Evolutionary conservation across 2,329 filamentous ascomycete genomes (phyloP), one percentile per base, ranked within the genome.

Genomic region (Xylariaceae sp.): DNA sequence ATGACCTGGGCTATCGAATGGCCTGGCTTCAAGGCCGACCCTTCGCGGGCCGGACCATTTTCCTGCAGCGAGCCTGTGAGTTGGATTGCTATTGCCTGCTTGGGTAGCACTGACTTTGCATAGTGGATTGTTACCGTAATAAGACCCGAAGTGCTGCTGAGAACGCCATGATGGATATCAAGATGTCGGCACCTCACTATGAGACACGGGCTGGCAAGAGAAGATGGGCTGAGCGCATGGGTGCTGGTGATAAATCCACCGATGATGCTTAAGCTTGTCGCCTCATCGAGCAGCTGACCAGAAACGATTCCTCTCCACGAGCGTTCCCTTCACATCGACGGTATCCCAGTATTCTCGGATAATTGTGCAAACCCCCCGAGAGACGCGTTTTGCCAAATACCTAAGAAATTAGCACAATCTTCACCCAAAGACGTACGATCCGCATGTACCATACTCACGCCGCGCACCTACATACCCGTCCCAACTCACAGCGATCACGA

Each of bases 21-120:
- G 92, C 91, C 42, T 99, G 94, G 93, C 87, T 92, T 49, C 93
- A 97, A 75, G 94, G 92, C 70, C 82, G 93, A 66, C 90, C 93
- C 9, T 97, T 97, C 76, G 87, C 92, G 1, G 89, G 88, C 10
- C 83, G 91, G 63, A 91, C 88, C 33, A 80, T 96, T 41, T 97
- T 97, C 72, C 77, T 97, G 65, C 93, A 97, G 72, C 86, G 91
- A 79, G 92, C 92, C 64, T 77, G 92, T 96, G 78, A 85, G 92
- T 88, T 40, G 23, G 26, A 18, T 30, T 10, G 37, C 10, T 49
- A 37, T 42, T 47, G 41, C 48, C 7, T 3, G 3, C 41, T 26
- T 43, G 35, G 26, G 59, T 47, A 30, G 51, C 56, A 21, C 55
- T 65, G 43, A 67, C 30, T n/a, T 32, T 13, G 20, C 39, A 51